Evolutionary conservation across 108 stramenopile genomes (phyloP).

Genomic region (Cyclotella baltica): DNA sequence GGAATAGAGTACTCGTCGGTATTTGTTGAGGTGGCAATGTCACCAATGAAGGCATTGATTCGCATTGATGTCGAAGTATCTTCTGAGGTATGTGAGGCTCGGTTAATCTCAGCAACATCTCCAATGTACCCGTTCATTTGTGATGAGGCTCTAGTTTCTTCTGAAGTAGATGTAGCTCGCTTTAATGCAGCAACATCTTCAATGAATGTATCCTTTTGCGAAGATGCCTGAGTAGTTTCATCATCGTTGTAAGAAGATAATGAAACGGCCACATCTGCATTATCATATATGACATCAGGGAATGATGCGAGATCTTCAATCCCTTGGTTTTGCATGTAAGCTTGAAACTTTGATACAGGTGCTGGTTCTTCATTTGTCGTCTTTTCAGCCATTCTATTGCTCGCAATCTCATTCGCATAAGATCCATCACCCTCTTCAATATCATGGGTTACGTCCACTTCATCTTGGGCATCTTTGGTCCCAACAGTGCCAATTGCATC

Average conservation of each 20-base stretch:
- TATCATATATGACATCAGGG: neutral
- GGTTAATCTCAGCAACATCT: too few relatives aligned
- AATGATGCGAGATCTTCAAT: slow-evolving; percentile 12
- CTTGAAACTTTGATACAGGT: neutral
- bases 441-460: slow-evolving; percentile 10
- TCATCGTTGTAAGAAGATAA: neutral
- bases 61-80: neutral
- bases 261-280: neutral
- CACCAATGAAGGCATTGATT: neutral
- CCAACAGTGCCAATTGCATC: neutral
- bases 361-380: neutral
- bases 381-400: neutral
- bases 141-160: neutral
- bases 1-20: neutral
- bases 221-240: neutral
- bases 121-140: neutral
- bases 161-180: too few relatives aligned
- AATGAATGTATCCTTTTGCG: neutral
- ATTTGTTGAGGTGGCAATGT: neutral
- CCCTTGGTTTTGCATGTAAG: neutral
- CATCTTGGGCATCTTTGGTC: neutral
- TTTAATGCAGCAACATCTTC: neutral
- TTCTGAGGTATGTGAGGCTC: too few relatives aligned
- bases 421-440: slow-evolving; percentile 1
- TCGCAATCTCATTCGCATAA: neutral